A percentile compares a stretch with the other conserved stretches of the same genome.
phyloP scores from a whole-genome alignment of 177 flowering plant species.

The Telopea speciosissima region DNA sequence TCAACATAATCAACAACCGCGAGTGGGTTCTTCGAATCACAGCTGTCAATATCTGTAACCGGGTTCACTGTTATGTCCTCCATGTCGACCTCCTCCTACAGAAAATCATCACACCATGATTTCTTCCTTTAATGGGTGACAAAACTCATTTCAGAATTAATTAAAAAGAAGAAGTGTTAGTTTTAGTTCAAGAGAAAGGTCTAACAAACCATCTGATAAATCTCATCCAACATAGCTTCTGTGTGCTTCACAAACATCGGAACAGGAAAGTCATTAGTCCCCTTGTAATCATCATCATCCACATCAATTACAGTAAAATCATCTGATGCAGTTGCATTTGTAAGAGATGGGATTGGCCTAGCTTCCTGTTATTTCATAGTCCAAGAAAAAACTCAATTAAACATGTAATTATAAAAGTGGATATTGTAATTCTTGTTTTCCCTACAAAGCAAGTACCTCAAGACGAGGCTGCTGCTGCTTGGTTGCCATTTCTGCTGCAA shows the following conservation, averaged over 20 bases:
- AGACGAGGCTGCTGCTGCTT: conserved; percentile 28
- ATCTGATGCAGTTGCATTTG: conserved; percentile 18
- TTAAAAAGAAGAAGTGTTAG: not conserved
- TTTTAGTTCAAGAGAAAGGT: too few species aligned
- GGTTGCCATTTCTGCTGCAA: conserved; percentile 65
- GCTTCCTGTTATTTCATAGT: conserved; percentile 22
- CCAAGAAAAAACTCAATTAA: not conserved
- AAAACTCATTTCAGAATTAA: not conserved
- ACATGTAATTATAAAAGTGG: not conserved
- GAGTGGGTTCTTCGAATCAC: conserved; percentile 56
- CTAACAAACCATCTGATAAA: conserved; percentile 28
- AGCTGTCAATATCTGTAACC: conserved; percentile 56
- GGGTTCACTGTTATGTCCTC: conserved; percentile 51
- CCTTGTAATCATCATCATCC: conserved; percentile 35
- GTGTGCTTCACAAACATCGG: conserved; percentile 37
- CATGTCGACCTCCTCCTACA: conserved; percentile 79
- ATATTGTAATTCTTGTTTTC: not conserved
- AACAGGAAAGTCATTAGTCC: conserved; percentile 14
- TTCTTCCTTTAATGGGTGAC: not conserved
- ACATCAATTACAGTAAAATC: conserved; percentile 42
- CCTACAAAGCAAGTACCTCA: conserved; percentile 29
- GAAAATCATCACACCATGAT: conserved; percentile 2
- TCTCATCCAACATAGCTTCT: conserved; percentile 35
- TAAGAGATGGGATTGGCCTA: conserved; percentile 12
- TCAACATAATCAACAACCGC: conserved; percentile 83